Evolutionary conservation across 2,329 filamentous ascomycete species (phyloP), one percentile per base, ranked within the genome.

Genomic region (Pseudogymnoascus sp.): DNA sequence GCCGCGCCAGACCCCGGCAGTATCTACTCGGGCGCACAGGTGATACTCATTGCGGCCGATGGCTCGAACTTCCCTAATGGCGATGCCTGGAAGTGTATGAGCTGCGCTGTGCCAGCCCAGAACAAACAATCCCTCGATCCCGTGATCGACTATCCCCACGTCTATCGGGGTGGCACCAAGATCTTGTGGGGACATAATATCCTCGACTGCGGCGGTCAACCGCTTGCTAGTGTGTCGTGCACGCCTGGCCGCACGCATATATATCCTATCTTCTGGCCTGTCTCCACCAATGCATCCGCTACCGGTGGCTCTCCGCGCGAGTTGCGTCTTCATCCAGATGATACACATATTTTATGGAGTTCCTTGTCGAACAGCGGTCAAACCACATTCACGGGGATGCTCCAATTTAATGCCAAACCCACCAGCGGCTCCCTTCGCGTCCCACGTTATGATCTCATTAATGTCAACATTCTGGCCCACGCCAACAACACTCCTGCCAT

Each of bases 11-110:
- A 76, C 61, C 67, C 74, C 0, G 71, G 70, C 4, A 77, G 74
- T 63, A 74, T 78, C 54, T 79, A 75, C 63, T 64, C 59, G 0
- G 77, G 76, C 1, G 63, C 66, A 5, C 76, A 79, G 41, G 59
- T 79, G 6, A 71, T 79, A 37, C 63, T 79, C 5, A 68, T 79
- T 63, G 78, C 77, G 62, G 64, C 74, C 0, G 74, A 79, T 60
- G 72, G 72, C 2, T 72, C 67, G 1, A 70, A 60, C 0, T 80
- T 79, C 37, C 39, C 69, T 1, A 78, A 76, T 58, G 77, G 77
- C 0, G 76, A 78, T 63, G 50, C 72, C 0, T 80, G 77, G 76
- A 79, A 77, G 63, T 79, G 77, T 60, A 58, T 80, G 4, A 79
- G 71, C 35, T 80, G 77, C 60, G 77, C 73, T 2, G 71, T 79